These are phyloP conservation scores for Orychophragmus violaceus DNA, from an alignment of 345 rosid species.

Conservation along the genomic window DNA sequence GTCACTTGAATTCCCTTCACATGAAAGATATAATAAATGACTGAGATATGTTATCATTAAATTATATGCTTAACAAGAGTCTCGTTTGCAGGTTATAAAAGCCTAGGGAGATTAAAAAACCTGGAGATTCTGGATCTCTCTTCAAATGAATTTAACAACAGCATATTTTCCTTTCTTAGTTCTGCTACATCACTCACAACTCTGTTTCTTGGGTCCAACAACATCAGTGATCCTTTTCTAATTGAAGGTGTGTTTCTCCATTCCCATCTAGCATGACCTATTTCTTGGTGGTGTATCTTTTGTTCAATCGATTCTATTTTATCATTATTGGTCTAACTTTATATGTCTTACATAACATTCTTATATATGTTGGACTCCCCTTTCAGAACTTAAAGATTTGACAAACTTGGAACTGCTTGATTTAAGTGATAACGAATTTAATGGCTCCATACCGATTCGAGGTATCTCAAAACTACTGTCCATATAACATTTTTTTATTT, in stretches of 20 bases:
- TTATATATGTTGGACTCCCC: not conserved
- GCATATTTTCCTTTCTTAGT: not conserved
- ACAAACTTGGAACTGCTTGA: not conserved
- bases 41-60: not conserved
- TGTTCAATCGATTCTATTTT: no score
- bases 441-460: not conserved
- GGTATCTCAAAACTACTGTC: not conserved
- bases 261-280: not conserved
- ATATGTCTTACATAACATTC: not conserved
- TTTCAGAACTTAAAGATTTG: not conserved
- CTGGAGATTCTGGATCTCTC: not conserved
- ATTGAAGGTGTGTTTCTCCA: not conserved
- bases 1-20: not conserved
- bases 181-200: slow-evolving; percentile 9
- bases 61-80: not conserved
- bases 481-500: not conserved
- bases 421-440: not conserved
- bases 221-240: not conserved
- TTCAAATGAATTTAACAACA: not conserved
- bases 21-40: not conserved
- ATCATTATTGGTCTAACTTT: not conserved
- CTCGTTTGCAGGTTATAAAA: not conserved
- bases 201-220: not conserved
- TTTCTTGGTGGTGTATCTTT: not conserved
- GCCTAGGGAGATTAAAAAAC: not conserved